Percentiles rank a stretch among this genome's conserved stretches.
phyloP scores from a whole-genome alignment of 495 filamentous ascomycete genomes.

The Chaetomium cochliodes region DNA sequence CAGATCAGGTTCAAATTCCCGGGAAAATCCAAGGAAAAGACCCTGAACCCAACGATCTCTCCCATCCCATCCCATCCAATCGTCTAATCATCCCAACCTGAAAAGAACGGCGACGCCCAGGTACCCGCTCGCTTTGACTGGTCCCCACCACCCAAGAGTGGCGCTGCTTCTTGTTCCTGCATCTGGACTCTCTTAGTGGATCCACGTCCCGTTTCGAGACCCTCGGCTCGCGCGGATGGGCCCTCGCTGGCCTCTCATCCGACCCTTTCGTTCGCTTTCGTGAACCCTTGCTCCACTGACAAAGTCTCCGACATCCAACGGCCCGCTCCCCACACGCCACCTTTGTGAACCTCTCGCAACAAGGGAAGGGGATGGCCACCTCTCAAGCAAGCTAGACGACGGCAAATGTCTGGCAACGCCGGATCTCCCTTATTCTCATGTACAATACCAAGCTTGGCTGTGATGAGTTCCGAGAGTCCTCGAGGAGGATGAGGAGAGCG shows the following conservation, averaged over 20 bases:
- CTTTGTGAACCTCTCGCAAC: neutral
- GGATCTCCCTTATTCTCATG: no score
- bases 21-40: neutral
- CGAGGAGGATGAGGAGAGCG: no score
- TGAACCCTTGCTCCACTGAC: neutral
- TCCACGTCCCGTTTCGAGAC: constrained; percentile 1
- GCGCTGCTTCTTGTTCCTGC: constrained; percentile 1
- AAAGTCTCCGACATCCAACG: neutral
- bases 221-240: constrained; percentile 2
- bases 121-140: neutral
- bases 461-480: no score
- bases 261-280: neutral
- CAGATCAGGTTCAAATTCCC: neutral
- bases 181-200: neutral
- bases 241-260: neutral
- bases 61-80: neutral
- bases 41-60: neutral
- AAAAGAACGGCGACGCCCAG: neutral
- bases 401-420: no score
- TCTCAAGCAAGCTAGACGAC: no score
- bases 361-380: no score
- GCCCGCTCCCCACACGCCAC: neutral
- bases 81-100: neutral
- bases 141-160: neutral
- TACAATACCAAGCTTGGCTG: no score